Conservation (phyloP, 1,284 basidiomycete species). For the Malassezia nana region DNA sequence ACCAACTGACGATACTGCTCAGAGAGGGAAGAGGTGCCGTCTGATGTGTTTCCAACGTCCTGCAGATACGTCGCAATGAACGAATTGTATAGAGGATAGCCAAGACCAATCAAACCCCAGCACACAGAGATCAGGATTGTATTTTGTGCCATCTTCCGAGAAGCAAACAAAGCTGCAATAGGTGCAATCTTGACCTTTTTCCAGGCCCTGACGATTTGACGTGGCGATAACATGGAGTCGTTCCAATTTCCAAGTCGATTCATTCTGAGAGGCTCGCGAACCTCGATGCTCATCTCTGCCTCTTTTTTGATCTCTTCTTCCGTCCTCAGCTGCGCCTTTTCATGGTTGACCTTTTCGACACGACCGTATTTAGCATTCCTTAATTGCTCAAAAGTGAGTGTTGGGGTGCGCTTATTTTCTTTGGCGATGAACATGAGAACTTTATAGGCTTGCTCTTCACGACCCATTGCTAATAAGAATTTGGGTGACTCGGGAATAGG, state of each 20-base stretch:
- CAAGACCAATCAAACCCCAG: conserved; percentile 64
- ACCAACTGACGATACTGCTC: conserved; percentile 56
- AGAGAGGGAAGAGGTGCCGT: conserved; percentile 48
- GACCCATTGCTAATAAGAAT: conserved; percentile 62
- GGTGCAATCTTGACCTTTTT: conserved; percentile 49
- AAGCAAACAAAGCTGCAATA: conserved; percentile 58
- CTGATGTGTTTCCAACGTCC: conserved; percentile 51
- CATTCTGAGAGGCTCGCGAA: not conserved
- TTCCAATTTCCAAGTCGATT: not conserved
- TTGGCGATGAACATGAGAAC: conserved; percentile 61
- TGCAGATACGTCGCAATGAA: conserved; percentile 58
- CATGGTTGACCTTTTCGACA: conserved; percentile 33
- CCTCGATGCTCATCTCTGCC: not conserved
- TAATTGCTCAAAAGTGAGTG: conserved; percentile 29
- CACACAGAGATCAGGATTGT: conserved; percentile 57
- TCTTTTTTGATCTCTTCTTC: not conserved
- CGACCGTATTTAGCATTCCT: conserved; percentile 27
- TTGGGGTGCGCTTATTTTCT: conserved; percentile 56
- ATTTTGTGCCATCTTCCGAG: conserved; percentile 57
- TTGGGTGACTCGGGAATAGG: conserved; percentile 58
- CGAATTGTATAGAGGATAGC: conserved; percentile 63
- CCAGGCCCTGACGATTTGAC: conserved; percentile 14
- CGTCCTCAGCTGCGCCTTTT: not conserved
- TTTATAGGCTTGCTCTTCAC: conserved; percentile 62
- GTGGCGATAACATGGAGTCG: conserved; percentile 10